Conservation (phyloP, 2,329 filamentous ascomycete genomes). For the Epichloe brachyelytri region DNA sequence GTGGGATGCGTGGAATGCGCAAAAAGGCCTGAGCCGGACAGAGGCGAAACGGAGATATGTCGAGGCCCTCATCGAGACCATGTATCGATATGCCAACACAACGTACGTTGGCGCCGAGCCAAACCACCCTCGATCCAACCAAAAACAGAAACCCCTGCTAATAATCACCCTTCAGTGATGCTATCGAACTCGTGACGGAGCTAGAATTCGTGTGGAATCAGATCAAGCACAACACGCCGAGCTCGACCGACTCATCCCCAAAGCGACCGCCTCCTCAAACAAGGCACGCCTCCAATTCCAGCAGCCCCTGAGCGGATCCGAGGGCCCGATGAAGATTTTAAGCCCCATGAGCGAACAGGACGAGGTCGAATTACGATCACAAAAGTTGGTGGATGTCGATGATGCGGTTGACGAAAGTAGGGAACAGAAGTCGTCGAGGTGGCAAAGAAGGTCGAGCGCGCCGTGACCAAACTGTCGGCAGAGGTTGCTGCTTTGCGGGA, state of each 20-base stretch:
- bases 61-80: conserved; percentile 85
- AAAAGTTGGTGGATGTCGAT: conserved; percentile 32
- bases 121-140: background rate
- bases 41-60: conserved; percentile 93
- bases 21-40: conserved; percentile 70
- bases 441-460: conserved; percentile 73
- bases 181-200: conserved; percentile 76
- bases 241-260: conserved; percentile 45
- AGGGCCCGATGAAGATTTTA: conserved; percentile 54
- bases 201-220: conserved; percentile 99
- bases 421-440: conserved; percentile 39
- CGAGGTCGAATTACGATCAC: conserved; percentile 45
- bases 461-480: conserved; percentile 77
- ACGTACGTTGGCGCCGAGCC: conserved; percentile 35
- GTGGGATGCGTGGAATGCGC: conserved; percentile 92
- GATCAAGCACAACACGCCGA: conserved; percentile 73
- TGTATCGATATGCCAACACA: conserved; percentile 91
- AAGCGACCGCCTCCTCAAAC: conserved; percentile 23
- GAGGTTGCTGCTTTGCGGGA: conserved; percentile 88
- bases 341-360: conserved; percentile 80
- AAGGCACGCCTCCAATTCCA: conserved; percentile 29
- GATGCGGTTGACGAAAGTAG: conserved; percentile 29
- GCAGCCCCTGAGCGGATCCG: conserved; percentile 34
- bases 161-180: conserved; percentile 40
- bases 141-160: background rate